phyloP scores from a whole-genome alignment of 192 early-diverging fungal species.

The Backusella australiensis region DNA sequence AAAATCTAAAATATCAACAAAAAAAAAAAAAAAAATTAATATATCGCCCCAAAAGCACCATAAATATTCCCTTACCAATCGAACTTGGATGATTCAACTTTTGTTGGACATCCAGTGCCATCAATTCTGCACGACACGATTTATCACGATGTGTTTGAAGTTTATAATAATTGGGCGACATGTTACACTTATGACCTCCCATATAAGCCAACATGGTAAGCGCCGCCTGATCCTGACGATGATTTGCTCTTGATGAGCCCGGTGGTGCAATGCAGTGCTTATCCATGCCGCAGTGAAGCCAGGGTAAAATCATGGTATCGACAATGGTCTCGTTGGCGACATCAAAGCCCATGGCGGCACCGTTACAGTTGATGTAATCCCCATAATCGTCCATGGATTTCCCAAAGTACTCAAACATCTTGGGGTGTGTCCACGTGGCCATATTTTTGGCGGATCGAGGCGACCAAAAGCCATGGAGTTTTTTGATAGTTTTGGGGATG shows the following conservation, averaged over 20 bases:
- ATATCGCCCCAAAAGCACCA: not conserved
- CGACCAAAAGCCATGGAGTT: slow-evolving; percentile 47
- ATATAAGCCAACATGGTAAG: slow-evolving; percentile 45
- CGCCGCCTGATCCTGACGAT: slow-evolving; percentile 56
- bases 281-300: slow-evolving; percentile 38
- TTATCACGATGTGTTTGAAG: slow-evolving; percentile 22
- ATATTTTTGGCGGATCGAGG: slow-evolving; percentile 41
- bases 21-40: not conserved
- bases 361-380: slow-evolving; percentile 45
- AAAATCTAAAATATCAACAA: slow-evolving; percentile 11
- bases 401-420: slow-evolving; percentile 42
- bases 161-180: slow-evolving; percentile 13
- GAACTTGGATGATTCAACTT: slow-evolving; percentile 29
- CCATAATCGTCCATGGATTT: slow-evolving; percentile 30
- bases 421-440: slow-evolving; percentile 45
- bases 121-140: slow-evolving; percentile 19
- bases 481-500: slow-evolving; percentile 35
- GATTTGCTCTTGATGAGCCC: slow-evolving; percentile 44
- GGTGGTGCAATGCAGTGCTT: slow-evolving; percentile 52
- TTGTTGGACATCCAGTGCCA: slow-evolving; percentile 11
- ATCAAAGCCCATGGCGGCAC: slow-evolving; percentile 46
- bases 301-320: slow-evolving; percentile 39
- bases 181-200: slow-evolving; percentile 32
- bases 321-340: slow-evolving; percentile 30
- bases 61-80: slow-evolving; percentile 11